Conservation (phyloP, 139 green algal species). For the Tetraselmis striata region DNA sequence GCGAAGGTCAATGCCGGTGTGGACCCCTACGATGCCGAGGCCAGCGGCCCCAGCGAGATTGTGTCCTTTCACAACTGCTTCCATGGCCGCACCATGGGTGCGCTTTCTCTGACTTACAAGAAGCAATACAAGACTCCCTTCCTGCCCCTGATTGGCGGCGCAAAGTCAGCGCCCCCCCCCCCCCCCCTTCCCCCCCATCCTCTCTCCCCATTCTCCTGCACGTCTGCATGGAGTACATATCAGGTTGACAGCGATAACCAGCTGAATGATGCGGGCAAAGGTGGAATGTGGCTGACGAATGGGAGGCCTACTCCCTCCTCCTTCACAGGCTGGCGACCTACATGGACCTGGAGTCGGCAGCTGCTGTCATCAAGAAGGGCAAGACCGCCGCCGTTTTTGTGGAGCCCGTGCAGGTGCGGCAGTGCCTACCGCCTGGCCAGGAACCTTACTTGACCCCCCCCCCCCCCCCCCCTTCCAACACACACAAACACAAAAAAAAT, state of each 20-base stretch:
- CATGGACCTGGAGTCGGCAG: conserved; percentile 68
- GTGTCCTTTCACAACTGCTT: conserved; percentile 92
- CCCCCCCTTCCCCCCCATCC: too few relatives aligned
- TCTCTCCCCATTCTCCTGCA: neutral
- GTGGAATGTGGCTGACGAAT: too few relatives aligned
- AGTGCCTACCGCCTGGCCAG: too few relatives aligned
- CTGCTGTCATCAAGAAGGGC: conserved; percentile 64
- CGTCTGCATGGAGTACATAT: too few relatives aligned
- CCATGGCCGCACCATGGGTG: conserved; percentile 95
- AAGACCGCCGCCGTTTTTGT: conserved; percentile 91
- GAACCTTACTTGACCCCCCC: too few relatives aligned
- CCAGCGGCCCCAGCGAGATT: conserved; percentile 69
- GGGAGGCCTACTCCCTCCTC: too few relatives aligned
- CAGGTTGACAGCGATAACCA: too few relatives aligned
- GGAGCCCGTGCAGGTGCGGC: conserved; percentile 81
- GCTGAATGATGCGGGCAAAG: too few relatives aligned
- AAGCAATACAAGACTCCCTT: conserved; percentile 93
- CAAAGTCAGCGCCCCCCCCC: conserved; percentile 27
- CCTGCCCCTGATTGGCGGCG: conserved; percentile 82
- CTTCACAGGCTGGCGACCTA: conserved; percentile 36
- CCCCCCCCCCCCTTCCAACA: too few relatives aligned
- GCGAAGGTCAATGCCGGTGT: conserved; percentile 40
- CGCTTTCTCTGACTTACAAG: conserved; percentile 94
- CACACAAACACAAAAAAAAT: too few relatives aligned
- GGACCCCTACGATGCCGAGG: conserved; percentile 58